Base-by-base conservation (phyloP, 176 grass and related monocot genomes). In the Saccharum officinarum region DNA sequence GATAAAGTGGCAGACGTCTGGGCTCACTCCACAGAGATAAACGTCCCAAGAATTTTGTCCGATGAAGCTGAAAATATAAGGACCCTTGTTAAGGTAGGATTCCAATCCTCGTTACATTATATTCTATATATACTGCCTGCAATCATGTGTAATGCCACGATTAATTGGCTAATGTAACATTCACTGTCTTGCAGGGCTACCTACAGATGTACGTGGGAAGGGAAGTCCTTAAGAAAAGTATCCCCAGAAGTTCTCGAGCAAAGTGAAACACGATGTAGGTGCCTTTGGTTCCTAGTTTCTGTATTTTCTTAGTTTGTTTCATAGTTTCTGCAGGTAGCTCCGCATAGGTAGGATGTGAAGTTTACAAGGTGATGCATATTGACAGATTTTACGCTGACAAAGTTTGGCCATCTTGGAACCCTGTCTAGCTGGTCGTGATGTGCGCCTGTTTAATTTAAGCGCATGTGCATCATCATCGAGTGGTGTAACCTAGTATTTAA, bases 1-100 rank as follows among this genome's bases (percentile, higher is more conserved):
- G 75, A 84, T 14, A 91, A 91, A 52, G 89, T 91, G 17, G 41
- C 62, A 34, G 61, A 10, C 47, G 68, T 36, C 3, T 89, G 84
- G 72, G 83, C 52, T 11, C 83, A 83, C 28, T 36, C 41, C 6
- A 59, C 88, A 64, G 64, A 89, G 18, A 30, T 69, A 25, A 41
- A 12, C 34, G 64, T 70, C 30, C 46, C n/a, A 71, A 77, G 18
- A 62, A 76, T 85, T 71, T n/a, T 89, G 47, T 75, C 54, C 0
- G 40, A 85, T 6, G 81, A 85, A 85, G 69, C 83, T 80, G 49
- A 80, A 49, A 82, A 36, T 16, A 31, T 89, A 76, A 20, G 80
- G 15, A 59, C 22, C 69, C 88, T 89, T 20, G 78, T 89, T 71
- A 78, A 89, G 88, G 88, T 89, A 52, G 28, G 9, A 33, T 61